These are phyloP conservation scores for Neurospora tetraspora DNA, from an alignment of 495 filamentous ascomycete species.

Conservation along the genomic window DNA sequence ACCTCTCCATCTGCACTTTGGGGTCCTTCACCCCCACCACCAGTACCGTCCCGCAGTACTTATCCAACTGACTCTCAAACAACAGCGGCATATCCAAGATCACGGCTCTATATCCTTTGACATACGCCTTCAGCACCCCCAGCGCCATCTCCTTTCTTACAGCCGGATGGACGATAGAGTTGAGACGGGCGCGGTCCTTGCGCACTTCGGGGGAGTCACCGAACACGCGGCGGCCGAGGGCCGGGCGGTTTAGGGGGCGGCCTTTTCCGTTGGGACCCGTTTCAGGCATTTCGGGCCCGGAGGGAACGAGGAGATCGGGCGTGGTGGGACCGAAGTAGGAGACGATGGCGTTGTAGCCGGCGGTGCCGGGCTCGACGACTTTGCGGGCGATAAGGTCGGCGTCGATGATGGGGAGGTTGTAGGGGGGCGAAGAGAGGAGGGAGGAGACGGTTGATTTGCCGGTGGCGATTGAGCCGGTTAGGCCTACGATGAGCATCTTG, in stretches of 20 bases:
- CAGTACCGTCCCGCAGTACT: slow-evolving; percentile 66
- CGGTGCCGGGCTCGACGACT: slow-evolving; percentile 83
- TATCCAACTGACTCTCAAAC: slow-evolving; percentile 77
- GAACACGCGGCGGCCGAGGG: slow-evolving; percentile 77
- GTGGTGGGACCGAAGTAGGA: slow-evolving; percentile 67
- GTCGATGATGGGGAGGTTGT: slow-evolving; percentile 88
- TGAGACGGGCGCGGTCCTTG: slow-evolving; percentile 62
- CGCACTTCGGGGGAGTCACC: slow-evolving; percentile 54
- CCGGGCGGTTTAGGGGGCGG: slow-evolving; percentile 71
- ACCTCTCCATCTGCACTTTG: slow-evolving; percentile 64
- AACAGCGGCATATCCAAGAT: slow-evolving; percentile 90
- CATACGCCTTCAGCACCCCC: slow-evolving; percentile 51
- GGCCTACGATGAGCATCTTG: slow-evolving; percentile 85
- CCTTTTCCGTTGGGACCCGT: slow-evolving; percentile 40
- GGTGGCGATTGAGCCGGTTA: slow-evolving; percentile 95
- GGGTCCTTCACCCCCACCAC: slow-evolving; percentile 75
- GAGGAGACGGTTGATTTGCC: slow-evolving; percentile 93
- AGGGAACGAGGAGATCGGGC: slow-evolving; percentile 67
- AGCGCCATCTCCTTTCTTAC: slow-evolving; percentile 70
- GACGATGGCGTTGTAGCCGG: slow-evolving; percentile 71
- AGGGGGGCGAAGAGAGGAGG: slow-evolving; percentile 66
- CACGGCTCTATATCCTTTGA: slow-evolving; percentile 70
- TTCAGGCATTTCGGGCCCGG: slow-evolving; percentile 29
- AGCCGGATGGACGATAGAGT: slow-evolving; percentile 85
- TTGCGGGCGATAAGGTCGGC: slow-evolving; percentile 83